Percentiles rank a stretch among this genome's conserved stretches.
These are phyloP conservation scores for Ustanciosporium gigantosporum DNA, from an alignment of 1,284 basidiomycete species.

Conservation along the genomic window DNA sequence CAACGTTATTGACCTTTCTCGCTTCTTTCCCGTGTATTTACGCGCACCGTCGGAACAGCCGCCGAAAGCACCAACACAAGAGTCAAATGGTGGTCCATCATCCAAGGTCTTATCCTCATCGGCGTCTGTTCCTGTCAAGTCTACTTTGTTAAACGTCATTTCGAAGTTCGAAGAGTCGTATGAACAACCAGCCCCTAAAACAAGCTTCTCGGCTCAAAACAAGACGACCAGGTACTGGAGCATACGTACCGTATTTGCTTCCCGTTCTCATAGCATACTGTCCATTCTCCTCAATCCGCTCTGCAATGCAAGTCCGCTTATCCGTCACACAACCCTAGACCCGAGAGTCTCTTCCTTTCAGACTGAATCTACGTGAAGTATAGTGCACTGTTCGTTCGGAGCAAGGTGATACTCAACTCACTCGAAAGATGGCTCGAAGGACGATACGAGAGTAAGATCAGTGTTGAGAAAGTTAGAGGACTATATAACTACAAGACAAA, in stretches of 20 bases:
- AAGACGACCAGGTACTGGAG: no score
- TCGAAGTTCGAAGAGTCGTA: slow-evolving; percentile 47
- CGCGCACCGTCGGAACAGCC: no score
- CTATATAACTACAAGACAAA: slow-evolving; percentile 24
- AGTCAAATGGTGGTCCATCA: slow-evolving; percentile 98
- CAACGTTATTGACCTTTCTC: neutral
- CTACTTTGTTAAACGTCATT: slow-evolving; percentile 83
- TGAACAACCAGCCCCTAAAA: slow-evolving; percentile 1
- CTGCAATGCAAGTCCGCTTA: no score
- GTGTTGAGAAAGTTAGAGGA: neutral
- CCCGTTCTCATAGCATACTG: no score
- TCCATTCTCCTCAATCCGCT: no score
- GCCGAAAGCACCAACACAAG: slow-evolving; percentile 74
- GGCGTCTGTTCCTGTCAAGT: slow-evolving; percentile 94
- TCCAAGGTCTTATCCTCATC: slow-evolving; percentile 84
- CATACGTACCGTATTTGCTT: no score
- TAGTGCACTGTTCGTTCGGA: neutral
- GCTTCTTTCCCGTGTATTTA: neutral
- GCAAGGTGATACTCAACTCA: neutral
- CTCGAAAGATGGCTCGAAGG: neutral
- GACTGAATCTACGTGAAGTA: neutral
- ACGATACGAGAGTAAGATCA: neutral
- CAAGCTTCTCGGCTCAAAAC: neutral
- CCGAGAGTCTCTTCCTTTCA: no score
- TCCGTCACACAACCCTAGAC: no score